phyloP scores from a whole-genome alignment of 257 asterid genomes.

The Fraxinus excelsior region DNA sequence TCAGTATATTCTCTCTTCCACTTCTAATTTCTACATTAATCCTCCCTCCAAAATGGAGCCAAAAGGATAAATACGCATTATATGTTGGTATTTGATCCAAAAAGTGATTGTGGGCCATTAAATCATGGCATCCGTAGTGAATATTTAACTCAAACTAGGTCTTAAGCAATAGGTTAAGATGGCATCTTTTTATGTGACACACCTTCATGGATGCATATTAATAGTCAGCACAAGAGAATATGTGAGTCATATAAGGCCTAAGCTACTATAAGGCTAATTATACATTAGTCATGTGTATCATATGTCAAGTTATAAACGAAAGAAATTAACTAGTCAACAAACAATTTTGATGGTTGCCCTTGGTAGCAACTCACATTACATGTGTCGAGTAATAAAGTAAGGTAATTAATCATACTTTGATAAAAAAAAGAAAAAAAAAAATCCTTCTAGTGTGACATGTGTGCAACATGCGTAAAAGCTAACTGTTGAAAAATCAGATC shows the following conservation, averaged over 20 bases:
- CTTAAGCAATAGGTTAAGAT: background rate
- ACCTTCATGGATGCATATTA: background rate
- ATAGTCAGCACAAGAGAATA: background rate
- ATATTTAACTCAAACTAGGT: background rate
- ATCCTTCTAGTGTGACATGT: background rate
- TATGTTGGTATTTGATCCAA: background rate
- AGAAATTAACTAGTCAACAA: background rate
- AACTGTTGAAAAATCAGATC: background rate
- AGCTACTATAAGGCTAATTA: background rate
- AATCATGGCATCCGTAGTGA: background rate
- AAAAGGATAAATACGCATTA: background rate
- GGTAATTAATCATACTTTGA: background rate
- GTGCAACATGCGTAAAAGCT: background rate
- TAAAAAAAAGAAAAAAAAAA: background rate
- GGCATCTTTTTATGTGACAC: background rate
- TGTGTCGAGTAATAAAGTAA: background rate
- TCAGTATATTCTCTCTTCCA: background rate
- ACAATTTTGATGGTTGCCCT: background rate
- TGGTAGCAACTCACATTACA: background rate
- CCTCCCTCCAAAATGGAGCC: background rate
- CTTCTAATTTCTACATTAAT: background rate
- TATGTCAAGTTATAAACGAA: slow-evolving; percentile 1
- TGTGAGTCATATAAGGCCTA: background rate
- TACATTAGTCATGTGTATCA: background rate
- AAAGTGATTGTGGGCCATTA: background rate